phyloP scores from a whole-genome alignment of 2,329 filamentous ascomycete genomes.

The Lasiodiplodia hormozganensis region DNA sequence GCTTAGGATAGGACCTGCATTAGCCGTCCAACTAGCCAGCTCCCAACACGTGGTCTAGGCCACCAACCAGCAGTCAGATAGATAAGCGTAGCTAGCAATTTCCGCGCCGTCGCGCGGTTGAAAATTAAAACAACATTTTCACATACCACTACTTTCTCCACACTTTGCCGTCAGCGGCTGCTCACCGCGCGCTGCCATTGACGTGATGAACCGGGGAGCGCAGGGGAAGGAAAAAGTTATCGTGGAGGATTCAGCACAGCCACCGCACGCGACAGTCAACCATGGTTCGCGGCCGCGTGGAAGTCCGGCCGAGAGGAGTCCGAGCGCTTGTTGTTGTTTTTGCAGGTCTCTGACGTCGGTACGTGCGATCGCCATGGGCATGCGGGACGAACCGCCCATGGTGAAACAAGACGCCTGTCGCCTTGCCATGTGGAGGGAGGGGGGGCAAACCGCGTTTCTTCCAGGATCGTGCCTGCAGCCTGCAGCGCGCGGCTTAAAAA shows the following conservation, averaged over 20 bases:
- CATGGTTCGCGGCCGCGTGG: neutral
- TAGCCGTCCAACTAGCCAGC: neutral
- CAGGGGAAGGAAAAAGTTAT: neutral
- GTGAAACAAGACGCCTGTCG: constrained; percentile 2
- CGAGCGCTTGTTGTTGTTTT: neutral
- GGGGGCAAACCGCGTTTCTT: neutral
- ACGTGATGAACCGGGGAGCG: neutral
- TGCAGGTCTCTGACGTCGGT: neutral
- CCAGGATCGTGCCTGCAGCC: neutral
- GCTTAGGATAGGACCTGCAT: neutral
- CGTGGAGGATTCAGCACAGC: neutral
- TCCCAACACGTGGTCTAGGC: neutral
- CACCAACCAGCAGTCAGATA: neutral
- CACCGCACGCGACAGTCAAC: neutral
- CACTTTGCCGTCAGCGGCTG: neutral
- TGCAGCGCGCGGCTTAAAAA: neutral
- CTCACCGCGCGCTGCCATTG: neutral
- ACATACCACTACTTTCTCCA: neutral
- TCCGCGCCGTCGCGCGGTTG: neutral
- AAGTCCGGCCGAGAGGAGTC: neutral
- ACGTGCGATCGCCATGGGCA: neutral
- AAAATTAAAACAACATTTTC: neutral
- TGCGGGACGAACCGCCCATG: constrained; percentile 16
- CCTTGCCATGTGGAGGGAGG: neutral
- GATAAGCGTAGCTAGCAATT: neutral